These are phyloP conservation scores for Coemansia sp. DNA, from an alignment of 192 early-diverging fungal genomes.

Conservation along the genomic window DNA sequence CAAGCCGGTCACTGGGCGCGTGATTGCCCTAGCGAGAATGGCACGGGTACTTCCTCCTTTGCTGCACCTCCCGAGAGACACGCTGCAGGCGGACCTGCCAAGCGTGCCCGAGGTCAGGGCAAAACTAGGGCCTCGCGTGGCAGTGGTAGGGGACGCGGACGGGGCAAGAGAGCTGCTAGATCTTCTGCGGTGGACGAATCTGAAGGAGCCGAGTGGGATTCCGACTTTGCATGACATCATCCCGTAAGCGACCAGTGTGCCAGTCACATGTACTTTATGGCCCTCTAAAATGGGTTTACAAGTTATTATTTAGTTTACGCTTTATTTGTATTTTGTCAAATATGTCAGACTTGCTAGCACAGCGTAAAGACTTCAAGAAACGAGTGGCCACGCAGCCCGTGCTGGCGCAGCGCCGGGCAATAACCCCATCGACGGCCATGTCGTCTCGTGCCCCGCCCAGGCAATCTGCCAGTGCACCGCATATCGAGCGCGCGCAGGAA, in stretches of 20 bases:
- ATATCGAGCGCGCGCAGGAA: conserved; percentile 13
- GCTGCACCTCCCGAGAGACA: neutral
- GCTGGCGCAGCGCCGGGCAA: conserved; percentile 21
- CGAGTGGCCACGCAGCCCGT: conserved; percentile 55
- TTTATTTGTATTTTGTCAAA: neutral
- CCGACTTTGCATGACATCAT: conserved; percentile 8
- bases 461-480: conserved; percentile 9
- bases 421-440: neutral
- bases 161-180: neutral
- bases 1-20: conserved; percentile 48
- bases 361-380: conserved; percentile 48
- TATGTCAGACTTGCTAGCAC: conserved; percentile 35
- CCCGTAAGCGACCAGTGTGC: neutral
- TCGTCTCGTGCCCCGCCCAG: neutral
- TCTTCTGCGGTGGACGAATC: neutral
- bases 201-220: neutral
- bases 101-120: conserved; percentile 9
- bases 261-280: neutral
- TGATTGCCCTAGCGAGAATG: conserved; percentile 21
- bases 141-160: conserved; percentile 7
- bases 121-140: conserved; percentile 3
- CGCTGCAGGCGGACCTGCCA: conserved; percentile 12
- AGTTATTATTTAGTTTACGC: neutral
- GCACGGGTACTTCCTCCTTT: neutral
- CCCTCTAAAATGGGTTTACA: neutral